phyloP scores from a whole-genome alignment of 2,329 filamentous ascomycete species.

The Talaromyces sp. region DNA sequence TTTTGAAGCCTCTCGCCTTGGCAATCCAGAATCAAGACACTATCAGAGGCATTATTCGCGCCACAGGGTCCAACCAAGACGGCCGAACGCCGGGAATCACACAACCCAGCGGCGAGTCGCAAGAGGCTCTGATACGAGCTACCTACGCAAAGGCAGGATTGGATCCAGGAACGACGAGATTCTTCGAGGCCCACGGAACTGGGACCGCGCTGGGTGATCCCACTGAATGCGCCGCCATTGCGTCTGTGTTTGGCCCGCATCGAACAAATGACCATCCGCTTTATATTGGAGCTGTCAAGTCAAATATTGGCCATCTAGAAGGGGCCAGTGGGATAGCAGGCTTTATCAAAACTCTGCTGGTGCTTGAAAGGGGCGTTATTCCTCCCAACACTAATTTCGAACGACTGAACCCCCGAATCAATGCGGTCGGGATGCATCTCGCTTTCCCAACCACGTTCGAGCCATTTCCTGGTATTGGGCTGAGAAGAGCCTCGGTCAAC shows the following conservation, averaged over 20 bases:
- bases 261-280: too few species aligned
- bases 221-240: constrained; percentile 16
- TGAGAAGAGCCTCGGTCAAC: constrained; percentile 29
- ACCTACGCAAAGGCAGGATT: constrained; percentile 44
- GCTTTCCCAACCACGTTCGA: constrained; percentile 14
- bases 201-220: constrained; percentile 19
- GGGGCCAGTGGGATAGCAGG: constrained; percentile 12
- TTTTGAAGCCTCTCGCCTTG: constrained; percentile 44
- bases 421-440: constrained; percentile 8
- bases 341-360: constrained; percentile 8
- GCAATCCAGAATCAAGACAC: constrained; percentile 46
- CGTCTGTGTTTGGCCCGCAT: background rate
- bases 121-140: constrained; percentile 37
- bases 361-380: constrained; percentile 11
- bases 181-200: constrained; percentile 23
- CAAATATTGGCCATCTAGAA: constrained; percentile 19
- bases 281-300: too few species aligned
- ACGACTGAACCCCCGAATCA: constrained; percentile 1
- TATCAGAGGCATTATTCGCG: constrained; percentile 33
- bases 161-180: constrained; percentile 38
- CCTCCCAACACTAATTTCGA: constrained; percentile 10
- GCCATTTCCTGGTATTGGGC: constrained; percentile 14
- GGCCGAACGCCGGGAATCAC: constrained; percentile 32
- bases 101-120: constrained; percentile 16
- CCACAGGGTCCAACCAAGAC: constrained; percentile 31